Base-by-base conservation (phyloP, 192 early-diverging fungal species). In the Gorgonomyces haynaldii region DNA sequence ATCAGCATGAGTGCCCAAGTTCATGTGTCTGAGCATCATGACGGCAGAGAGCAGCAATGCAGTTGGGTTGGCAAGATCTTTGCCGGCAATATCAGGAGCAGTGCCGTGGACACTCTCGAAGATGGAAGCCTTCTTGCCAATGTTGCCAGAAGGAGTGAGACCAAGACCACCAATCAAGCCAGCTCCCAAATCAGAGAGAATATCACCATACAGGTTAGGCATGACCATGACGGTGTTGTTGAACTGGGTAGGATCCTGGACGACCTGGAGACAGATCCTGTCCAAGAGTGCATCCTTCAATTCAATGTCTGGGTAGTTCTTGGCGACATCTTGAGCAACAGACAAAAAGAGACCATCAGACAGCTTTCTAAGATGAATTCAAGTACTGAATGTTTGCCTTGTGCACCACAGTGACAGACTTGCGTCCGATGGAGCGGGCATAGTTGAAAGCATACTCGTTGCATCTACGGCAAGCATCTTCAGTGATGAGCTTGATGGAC, bases 171-270 rank as follows among this genome's bases (percentile, higher is more conserved):
- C 95, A 57, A 98, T 98, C 37, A 98, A 76, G 50, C 95, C 95
- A 49, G 95, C 95, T 52, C 91, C 83, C 76, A 98, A 83, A 62
- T 98, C 95, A 17, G 85, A 88, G n/a, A 98, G 74, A 75, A 98
- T 98, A 67, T 98, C 95, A 56, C 95, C 95, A 55, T 98, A 98
- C 59, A 98, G 76, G 82, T 98, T 98, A 42, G 95, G 95, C 92
- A 98, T 96, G 58, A 95, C 95, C 91, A 98, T 93, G 61, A 98
- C 95, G 17, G 87, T 90, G 58, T 88, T 72, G 30, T 77, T 79
- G 55, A 79, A 98, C 47, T 86, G 73, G 40, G 81, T 70, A 4
- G 91, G 95, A 69, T 95, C 85, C 74, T 91, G 84, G 43, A 91
- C 88, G 47, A 98, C 91, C 44, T 60, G 50, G 30, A 95, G 71